Evolutionary conservation across 345 rosid species (phyloP), one percentile per base, ranked within the genome.

Genomic region (Bruguiera sexangula): DNA sequence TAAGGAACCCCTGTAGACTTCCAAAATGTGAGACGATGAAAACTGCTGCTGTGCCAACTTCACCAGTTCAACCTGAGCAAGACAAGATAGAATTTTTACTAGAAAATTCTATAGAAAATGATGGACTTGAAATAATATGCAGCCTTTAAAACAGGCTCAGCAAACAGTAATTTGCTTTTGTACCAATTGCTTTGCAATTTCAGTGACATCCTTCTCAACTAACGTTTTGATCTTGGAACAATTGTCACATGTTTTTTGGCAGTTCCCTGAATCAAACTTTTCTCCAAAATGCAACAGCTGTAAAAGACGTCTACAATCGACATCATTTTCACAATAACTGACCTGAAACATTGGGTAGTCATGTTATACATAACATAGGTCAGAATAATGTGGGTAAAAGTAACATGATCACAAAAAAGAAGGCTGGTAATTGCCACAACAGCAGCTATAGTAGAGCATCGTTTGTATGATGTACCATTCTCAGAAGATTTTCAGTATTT

Each of bases 271-370:
- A 74, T 88, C 85, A 71, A 95, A 95, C 54, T 90, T 92, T 74
- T 95, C 99, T 67, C 99, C 99, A 56, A 95, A 90, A 85, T 95
- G 99, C 62, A 86, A 75, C 46, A 95, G 88, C 75, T 95, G 99
- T 63, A 95, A 84, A 67, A 83, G 81, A 53, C 99, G 96, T 75
- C 97, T 84, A 69, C 99, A 95, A 66, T 95, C 99, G 66, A 95
- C 96, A 76, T 95, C 89, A 75, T 92, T 95, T 85, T 95, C 97
- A 48, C 93, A 86, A 68, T 90, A 95, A 78, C 97, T 84, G 63
- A 95, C 92, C 99, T 95, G 95, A 76, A 84, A 75, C 61, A 68
- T 54, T 53, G 60, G 57, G 78, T 56, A 70, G 69, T 61, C 51
- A 65, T 61, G 73, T 58, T 69, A 69, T 65, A 68, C 15, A 56